Conservation (phyloP, 169 alveolate species). For the Plasmodium inui region DNA sequence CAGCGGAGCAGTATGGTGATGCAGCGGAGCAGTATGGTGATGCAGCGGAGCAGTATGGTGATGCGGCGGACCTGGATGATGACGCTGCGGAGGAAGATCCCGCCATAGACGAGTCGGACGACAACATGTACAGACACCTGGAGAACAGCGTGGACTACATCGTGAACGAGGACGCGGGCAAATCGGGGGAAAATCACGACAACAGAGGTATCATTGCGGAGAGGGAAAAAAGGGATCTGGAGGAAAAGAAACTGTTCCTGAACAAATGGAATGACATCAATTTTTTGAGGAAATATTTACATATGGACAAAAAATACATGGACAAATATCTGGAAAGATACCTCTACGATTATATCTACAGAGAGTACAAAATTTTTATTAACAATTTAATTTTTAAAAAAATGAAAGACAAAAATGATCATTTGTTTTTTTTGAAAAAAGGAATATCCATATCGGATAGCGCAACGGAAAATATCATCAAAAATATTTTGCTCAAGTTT, state of each 20-base stretch:
- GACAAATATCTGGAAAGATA: conserved; percentile 45
- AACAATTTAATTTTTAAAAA: conserved; percentile 65
- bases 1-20: not conserved
- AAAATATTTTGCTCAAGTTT: conserved; percentile 39
- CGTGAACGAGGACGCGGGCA: conserved; percentile 5
- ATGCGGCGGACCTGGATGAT: not conserved
- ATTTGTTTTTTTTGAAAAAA: conserved; percentile 42
- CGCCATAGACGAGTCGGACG: conserved; percentile 41
- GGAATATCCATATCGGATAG: conserved; percentile 24
- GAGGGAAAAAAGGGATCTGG: conserved; percentile 40
- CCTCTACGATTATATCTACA: conserved; percentile 24
- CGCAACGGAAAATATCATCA: conserved; percentile 21
- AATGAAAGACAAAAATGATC: conserved; percentile 50
- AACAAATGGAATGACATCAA: conserved; percentile 49
- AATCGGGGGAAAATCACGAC: conserved; percentile 6
- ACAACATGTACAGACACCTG: conserved; percentile 33
- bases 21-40: not conserved
- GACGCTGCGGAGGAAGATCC: not conserved
- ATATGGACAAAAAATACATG: conserved; percentile 10
- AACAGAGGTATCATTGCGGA: conserved; percentile 15
- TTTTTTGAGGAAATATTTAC: conserved; percentile 59
- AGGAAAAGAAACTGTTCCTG: conserved; percentile 29
- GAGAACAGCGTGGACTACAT: conserved; percentile 58
- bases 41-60: not conserved
- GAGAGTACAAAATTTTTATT: conserved; percentile 56